Evolutionary conservation across 805 yeast species (phyloP).

Genomic region (Blastobotrys parvus): DNA sequence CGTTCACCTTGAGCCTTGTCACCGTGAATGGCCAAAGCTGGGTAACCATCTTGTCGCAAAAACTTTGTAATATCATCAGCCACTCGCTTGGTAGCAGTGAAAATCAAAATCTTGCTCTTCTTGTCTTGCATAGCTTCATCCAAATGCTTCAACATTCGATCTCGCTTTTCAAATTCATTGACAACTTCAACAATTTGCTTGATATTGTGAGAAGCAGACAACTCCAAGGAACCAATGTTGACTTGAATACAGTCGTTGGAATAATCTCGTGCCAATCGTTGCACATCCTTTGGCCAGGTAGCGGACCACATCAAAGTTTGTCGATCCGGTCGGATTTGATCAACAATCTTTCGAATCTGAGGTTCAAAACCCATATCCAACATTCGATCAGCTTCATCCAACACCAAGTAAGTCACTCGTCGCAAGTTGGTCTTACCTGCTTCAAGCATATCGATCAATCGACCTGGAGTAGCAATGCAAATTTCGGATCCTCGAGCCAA

Average conservation of each 20-base stretch:
- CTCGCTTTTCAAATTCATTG: conserved; percentile 89
- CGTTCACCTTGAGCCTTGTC: conserved; percentile 97
- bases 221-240: conserved; percentile 89
- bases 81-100: conserved; percentile 94
- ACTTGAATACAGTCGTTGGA: conserved; percentile 92
- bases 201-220: conserved; percentile 94
- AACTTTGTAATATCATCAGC: conserved; percentile 92
- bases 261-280: conserved; percentile 85
- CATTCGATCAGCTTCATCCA: conserved; percentile 99
- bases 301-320: conserved; percentile 99
- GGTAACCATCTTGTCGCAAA: conserved; percentile 96
- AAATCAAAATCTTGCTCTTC: conserved; percentile 73
- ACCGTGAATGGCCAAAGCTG: conserved; percentile 97
- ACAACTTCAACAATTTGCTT: conserved; percentile 89
- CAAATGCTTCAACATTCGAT: conserved; percentile 74
- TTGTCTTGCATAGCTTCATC: conserved; percentile 62
- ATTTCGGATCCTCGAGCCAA: conserved; percentile 93
- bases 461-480: conserved; percentile 96
- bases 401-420: conserved; percentile 93
- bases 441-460: conserved; percentile 96
- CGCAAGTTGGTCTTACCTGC: conserved; percentile 87
- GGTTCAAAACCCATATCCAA: conserved; percentile 99
- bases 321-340: conserved; percentile 98
- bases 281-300: conserved; percentile 99
- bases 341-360: conserved; percentile 95